Evolutionary conservation across 345 rosid species (phyloP), one percentile per base, ranked within the genome.

Genomic region (Euphorbia peplus): DNA sequence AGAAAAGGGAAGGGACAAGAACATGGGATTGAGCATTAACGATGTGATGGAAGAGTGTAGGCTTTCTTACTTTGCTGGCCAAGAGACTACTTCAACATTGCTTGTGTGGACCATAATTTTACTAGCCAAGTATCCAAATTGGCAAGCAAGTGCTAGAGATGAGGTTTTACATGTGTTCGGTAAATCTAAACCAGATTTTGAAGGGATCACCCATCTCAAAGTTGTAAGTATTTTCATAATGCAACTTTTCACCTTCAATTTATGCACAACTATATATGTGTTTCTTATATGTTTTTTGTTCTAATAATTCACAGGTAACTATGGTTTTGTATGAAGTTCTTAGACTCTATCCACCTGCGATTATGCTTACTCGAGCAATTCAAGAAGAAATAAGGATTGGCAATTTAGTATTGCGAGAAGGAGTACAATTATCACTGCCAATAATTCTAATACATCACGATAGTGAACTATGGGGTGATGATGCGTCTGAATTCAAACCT

Each of bases 401-500:
- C 2, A 18, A 66, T 66, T 1, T 59, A n/a, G 5, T 32, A 11
- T 24, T 73, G 41, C 76, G 71, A 3, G 66, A 66, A 3, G 70
- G 71, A 39, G 53, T 59, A 19, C 52, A 30, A 15, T 5, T 73
- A 1, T 1, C 25, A 0, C 0, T 73, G 21, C 71, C 76, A 2
- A 4, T 53, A 4, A 24, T 73, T 35, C 28, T 73, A 7, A 18
- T 73, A 4, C 76, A 73, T 35, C 41, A 24, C 3, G 76, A 73
- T 28, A 61, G 28, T 6, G 60, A 73, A 16, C 5, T 32, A 0
- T 73, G 76, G 76, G 76, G 76, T 2, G 65, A 59, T 8, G 73
- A 61, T 61, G 65, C 65, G 21, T 4, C 15, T 9, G 75, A 82
- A 41, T 80, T 82, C 59, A 76, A 74, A 35, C 86, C 86, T 54